Conservation (phyloP, 2,329 filamentous ascomycete genomes). For the Aspergillus fijiensis region DNA sequence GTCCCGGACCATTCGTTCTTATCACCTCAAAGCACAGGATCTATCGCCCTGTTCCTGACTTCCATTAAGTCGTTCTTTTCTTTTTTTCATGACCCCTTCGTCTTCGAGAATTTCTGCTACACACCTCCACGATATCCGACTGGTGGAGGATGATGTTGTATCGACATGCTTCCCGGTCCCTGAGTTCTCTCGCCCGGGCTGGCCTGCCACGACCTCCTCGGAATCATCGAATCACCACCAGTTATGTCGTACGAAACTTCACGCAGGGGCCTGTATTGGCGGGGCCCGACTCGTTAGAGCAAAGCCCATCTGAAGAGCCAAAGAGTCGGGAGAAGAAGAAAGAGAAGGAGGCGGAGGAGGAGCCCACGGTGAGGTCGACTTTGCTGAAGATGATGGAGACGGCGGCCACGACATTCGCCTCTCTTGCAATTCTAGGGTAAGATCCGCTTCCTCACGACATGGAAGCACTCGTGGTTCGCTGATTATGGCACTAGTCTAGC, state of each 20-base stretch:
- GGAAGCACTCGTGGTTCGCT: conserved; percentile 12
- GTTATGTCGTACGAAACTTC: conserved; percentile 25
- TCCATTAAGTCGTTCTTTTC: background rate
- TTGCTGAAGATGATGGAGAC: conserved; percentile 68
- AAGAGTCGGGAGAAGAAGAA: conserved; percentile 25
- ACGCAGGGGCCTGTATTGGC: conserved; percentile 23
- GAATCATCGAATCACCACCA: conserved; percentile 12
- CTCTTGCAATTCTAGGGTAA: conserved; percentile 67
- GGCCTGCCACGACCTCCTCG: conserved; percentile 19
- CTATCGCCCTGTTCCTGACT: background rate
- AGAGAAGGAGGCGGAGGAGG: conserved; percentile 29
- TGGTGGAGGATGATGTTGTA: conserved; percentile 25
- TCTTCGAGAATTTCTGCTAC: background rate
- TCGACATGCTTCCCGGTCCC: conserved; percentile 25
- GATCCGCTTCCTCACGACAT: background rate
- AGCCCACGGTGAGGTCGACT: conserved; percentile 39
- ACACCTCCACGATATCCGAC: background rate
- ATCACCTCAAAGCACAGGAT: background rate
- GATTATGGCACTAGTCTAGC: conserved; percentile 47
- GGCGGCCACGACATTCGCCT: conserved; percentile 73
- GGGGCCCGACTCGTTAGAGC: conserved; percentile 30
- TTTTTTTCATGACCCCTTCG: background rate
- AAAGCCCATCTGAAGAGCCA: conserved; percentile 31
- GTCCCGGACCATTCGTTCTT: background rate
- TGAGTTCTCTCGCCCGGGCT: conserved; percentile 19